Base-by-base conservation (phyloP, 1,284 basidiomycete species). In the Heterobasidion occidentale region DNA sequence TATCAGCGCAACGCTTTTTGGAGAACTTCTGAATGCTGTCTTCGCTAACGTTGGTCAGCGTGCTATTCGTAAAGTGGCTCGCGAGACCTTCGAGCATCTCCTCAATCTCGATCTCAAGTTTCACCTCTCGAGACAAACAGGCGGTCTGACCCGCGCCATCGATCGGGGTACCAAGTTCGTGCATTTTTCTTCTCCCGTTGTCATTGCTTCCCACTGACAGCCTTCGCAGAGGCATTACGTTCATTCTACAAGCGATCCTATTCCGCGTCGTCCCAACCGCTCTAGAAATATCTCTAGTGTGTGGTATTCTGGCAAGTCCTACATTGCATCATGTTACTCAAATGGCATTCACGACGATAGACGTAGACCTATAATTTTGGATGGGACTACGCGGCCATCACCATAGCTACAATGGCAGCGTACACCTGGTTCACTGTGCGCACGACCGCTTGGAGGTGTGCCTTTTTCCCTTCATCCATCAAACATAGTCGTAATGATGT, bases 401-500 rank as follows among this genome's bases (percentile, higher is more conserved):
- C 95, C 0, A 79, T 84, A 1, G 71, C 81, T 5, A 94, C 96
- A 0, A 88, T 99, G 80, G 88, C 81, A 1, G 84, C 90, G 14
- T 99, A 99, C 68, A 92, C 94, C 0, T 98, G 94, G 93, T 99
- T 98, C 69, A 99, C 97, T 1, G 88, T 99, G 44, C 82, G 85
- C 54, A 99, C 96, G 3, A 99, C 96, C 0, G 85, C 92, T 3
- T 99, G 97, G 97, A 76, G 93, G 91, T 92, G 55, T 63, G 77
- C 64, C 3, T 17, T 8, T 12, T 12, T 19, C 34, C 27, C 58
- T 51, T 45, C 48, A 34, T 9, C 14, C 34, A 46, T 55, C 11
- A 8, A 46, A 11, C 27, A n/a, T 38, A 17, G 38, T 42, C 38
- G 11, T n/a, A 46, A 9, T 15, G 34, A 27, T 33, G 9, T 52